Evolutionary conservation across 2,329 filamentous ascomycete species (phyloP), one percentile per base, ranked within the genome.

Genomic region (Rasamsonia emersonii): DNA sequence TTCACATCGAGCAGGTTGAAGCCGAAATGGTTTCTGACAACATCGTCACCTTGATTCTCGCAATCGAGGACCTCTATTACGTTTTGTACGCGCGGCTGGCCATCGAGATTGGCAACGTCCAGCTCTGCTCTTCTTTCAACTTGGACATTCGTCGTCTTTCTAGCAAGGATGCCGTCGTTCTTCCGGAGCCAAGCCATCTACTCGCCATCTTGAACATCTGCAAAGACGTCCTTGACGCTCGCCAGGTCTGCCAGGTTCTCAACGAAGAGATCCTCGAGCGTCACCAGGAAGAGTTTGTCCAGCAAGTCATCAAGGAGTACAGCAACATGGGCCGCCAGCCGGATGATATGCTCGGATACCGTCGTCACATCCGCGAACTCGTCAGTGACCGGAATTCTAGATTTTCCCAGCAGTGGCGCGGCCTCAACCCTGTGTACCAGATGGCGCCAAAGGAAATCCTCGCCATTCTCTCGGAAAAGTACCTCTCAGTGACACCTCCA

Each of bases 21-120:
- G 29, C 38, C 14, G 32, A 51, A 10, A 36, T 59, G 13, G 39
- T 34, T 14, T 45, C 47, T n/a, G 35, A 47, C 3, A 50, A 49
- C 4, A 41, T 55, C 10, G 27, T 37, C 14, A 37, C 43, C 4
- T 43, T 63, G n/a, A 49, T 61, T 26, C 43, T 49, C n/a, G 47
- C 43, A 9, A 42, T 50, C 11, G 56, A 62, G 30, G 52, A 53
- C 16, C 43, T 62, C 5, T 62, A 50, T 32, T 60, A 61, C 32
- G 44, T 50, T 8, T 32, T 60, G 15, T 59, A 58, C 32, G 45
- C 58, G 2, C 47, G 56, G 19, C 28, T 63, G 5, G 44, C 53
- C n/a, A 47, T 56, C 25, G 59, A 63, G 31, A 51, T 61, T 20
- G 48, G 47, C 4, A 53, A 44, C 11, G 45, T 56, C 17, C 53